Evolutionary conservation across 176 grass and related monocot genomes (phyloP).

Genomic region (Lolium multiflorum): DNA sequence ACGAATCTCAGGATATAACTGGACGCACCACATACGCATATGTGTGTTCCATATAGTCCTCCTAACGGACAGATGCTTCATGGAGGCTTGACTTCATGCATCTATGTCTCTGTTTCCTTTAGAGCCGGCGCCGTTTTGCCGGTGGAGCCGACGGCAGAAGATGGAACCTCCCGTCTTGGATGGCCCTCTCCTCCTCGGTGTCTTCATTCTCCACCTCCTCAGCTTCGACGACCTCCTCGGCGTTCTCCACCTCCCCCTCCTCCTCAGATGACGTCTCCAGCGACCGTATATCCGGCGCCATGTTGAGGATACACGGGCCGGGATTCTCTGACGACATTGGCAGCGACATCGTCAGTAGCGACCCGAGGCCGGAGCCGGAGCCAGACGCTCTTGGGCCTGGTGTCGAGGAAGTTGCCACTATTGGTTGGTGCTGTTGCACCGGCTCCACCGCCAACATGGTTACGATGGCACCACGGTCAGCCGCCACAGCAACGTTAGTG

Average conservation of each 20-base stretch:
- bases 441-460: neutral
- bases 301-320: neutral
- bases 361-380: neutral
- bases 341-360: neutral
- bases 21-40: too few species aligned
- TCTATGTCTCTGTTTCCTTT: neutral
- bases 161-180: constrained; percentile 17
- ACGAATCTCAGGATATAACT: too few species aligned
- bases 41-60: too few species aligned
- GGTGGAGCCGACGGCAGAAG: neutral
- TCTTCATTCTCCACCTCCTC: neutral
- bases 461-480: neutral
- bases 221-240: neutral
- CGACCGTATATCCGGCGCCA: neutral
- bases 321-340: neutral
- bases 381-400: neutral
- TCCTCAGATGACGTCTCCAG: neutral
- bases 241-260: neutral
- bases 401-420: constrained; percentile 1
- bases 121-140: neutral
- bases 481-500: neutral
- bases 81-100: neutral
- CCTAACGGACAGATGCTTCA: too few species aligned
- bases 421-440: neutral
- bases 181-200: constrained; percentile 34